Conservation (phyloP, 106 monocot genomes). For the Gastrodia elata region DNA sequence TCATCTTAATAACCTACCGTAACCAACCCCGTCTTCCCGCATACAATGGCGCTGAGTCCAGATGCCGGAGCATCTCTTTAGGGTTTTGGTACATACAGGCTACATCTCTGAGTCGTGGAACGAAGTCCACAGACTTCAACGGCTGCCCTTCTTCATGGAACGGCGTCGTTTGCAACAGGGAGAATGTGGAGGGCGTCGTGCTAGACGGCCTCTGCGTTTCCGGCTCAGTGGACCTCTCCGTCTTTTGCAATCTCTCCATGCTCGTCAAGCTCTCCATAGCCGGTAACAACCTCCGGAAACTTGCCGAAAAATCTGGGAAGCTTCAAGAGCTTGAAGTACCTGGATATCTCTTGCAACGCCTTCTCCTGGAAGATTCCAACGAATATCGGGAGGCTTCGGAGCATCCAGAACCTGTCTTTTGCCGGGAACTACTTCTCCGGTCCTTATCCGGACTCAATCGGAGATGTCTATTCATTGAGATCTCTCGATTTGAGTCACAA, state of each 20-base stretch:
- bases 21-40: too few relatives aligned
- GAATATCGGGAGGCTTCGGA: conserved; percentile 44
- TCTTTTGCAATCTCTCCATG: conserved; percentile 51
- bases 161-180: conserved; percentile 75
- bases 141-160: conserved; percentile 98
- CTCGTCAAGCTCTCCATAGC: conserved; percentile 72
- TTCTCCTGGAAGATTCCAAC: conserved; percentile 57
- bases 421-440: conserved; percentile 82
- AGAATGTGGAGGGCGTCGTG: conserved; percentile 56
- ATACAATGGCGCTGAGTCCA: too few relatives aligned
- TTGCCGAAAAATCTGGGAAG: conserved; percentile 33
- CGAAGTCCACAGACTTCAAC: conserved; percentile 80
- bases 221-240: conserved; percentile 40
- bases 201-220: conserved; percentile 52
- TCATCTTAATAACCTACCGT: too few relatives aligned
- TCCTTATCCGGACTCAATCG: conserved; percentile 53
- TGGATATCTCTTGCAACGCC: conserved; percentile 76
- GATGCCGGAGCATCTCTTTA: too few relatives aligned
- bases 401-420: conserved; percentile 66
- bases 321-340: conserved; percentile 50
- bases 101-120: conserved; percentile 83
- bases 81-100: too few relatives aligned
- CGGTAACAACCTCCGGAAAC: conserved; percentile 52
- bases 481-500: conserved; percentile 81
- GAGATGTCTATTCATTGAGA: conserved; percentile 38